Conservation (phyloP, 257 asterid species). For the Scutellaria barbata region DNA sequence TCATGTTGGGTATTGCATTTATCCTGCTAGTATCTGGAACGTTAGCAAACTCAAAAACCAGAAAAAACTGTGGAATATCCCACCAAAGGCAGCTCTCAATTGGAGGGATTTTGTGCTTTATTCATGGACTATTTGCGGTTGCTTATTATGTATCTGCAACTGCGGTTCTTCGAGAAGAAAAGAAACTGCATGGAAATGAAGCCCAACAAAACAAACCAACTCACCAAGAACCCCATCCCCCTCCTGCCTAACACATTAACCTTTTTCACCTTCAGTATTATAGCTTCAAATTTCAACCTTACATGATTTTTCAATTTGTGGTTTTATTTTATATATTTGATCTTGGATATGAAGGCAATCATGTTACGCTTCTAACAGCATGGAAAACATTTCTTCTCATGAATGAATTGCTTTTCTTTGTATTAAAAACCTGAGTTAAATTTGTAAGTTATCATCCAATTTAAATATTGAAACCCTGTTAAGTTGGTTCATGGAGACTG, state of each 20-base stretch:
- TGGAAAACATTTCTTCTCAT: background rate
- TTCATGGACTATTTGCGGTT: constrained; percentile 67
- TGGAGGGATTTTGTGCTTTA: constrained; percentile 68
- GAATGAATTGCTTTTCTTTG: background rate
- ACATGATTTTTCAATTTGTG: background rate
- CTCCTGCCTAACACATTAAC: constrained; percentile 39
- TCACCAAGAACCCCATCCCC: constrained; percentile 36
- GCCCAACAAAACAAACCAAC: constrained; percentile 40
- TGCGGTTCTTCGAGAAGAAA: constrained; percentile 57
- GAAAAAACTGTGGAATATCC: constrained; percentile 63
- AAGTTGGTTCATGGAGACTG: no score
- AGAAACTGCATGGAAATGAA: constrained; percentile 36
- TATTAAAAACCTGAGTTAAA: background rate
- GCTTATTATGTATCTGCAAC: constrained; percentile 59
- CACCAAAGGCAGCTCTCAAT: constrained; percentile 56
- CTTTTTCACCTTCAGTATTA: background rate
- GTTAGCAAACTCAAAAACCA: constrained; percentile 51
- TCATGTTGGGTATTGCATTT: constrained; percentile 55
- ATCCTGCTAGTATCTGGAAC: constrained; percentile 61
- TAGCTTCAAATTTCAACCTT: no score
- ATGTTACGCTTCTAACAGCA: background rate
- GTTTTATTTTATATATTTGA: background rate
- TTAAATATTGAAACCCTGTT: no score
- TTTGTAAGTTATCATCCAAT: background rate
- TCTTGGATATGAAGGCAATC: background rate